phyloP scores from a whole-genome alignment of 2,329 filamentous ascomycete species.

The Trichoderma guizhouense region DNA sequence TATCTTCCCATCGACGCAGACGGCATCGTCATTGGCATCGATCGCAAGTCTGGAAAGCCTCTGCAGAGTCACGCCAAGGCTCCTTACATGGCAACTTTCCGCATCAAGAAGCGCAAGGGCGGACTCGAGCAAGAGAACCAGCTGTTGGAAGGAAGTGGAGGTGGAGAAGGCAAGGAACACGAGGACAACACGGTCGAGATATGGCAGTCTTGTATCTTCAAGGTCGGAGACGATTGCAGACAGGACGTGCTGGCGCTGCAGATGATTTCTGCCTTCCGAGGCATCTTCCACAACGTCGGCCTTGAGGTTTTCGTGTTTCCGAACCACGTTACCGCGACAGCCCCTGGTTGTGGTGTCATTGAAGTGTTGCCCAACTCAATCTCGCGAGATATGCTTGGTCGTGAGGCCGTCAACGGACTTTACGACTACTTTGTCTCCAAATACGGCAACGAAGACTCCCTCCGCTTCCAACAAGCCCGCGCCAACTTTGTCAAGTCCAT shows the following conservation, averaged over 20 bases:
- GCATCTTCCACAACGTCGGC: conserved; percentile 92
- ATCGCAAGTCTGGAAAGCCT: conserved; percentile 95
- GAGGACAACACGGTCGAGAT: conserved; percentile 71
- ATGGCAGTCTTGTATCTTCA: conserved; percentile 99
- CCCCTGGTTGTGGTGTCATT: conserved; percentile 95
- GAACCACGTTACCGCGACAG: conserved; percentile 94
- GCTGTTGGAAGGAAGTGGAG: conserved; percentile 45
- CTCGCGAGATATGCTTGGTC: conserved; percentile 96
- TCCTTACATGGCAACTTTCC: conserved; percentile 98
- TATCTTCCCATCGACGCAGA: conserved; percentile 97
- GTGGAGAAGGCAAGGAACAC: conserved; percentile 32
- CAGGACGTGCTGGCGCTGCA: conserved; percentile 96
- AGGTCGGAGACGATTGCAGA: conserved; percentile 96
- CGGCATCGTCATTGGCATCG: conserved; percentile 94
- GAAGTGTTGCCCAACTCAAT: conserved; percentile 98
- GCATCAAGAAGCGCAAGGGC: conserved; percentile 76
- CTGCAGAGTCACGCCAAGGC: conserved; percentile 97
- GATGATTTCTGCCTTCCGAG: conserved; percentile 96
- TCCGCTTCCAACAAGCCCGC: conserved; percentile 90
- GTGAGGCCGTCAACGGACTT: conserved; percentile 94
- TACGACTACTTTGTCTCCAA: conserved; percentile 98
- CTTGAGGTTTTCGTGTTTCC: conserved; percentile 96
- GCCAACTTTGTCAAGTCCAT: conserved; percentile 99
- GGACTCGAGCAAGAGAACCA: conserved; percentile 52
- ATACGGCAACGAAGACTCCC: conserved; percentile 93